Evolutionary conservation across 176 grass and related monocot species (phyloP).

Genomic region (Aechmea fasciata): DNA sequence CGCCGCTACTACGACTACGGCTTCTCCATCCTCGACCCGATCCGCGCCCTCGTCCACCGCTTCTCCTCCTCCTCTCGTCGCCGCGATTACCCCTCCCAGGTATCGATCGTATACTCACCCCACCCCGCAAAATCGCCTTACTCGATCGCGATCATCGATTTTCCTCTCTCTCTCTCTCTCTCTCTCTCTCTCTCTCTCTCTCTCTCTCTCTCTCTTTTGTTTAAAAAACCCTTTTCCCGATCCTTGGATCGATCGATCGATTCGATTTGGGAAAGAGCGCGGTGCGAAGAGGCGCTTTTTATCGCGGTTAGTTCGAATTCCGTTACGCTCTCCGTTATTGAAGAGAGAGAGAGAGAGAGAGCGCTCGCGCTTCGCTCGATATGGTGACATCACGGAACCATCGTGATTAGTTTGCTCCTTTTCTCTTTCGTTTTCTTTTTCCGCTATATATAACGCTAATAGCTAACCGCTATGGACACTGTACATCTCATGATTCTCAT

Average conservation of each 20-base stretch:
- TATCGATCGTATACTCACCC: background rate
- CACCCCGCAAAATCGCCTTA: too few species aligned
- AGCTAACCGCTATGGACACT: too few species aligned
- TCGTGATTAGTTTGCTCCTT: slow-evolving; percentile 9
- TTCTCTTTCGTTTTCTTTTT: background rate
- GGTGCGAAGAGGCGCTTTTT: too few species aligned
- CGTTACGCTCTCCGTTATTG: background rate
- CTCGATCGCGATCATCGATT: too few species aligned
- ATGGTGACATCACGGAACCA: slow-evolving; percentile 9
- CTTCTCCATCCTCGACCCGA: slow-evolving; percentile 63
- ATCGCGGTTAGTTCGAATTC: too few species aligned
- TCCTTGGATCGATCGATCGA: too few species aligned
- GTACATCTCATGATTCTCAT: too few species aligned
- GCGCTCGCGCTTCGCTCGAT: background rate
- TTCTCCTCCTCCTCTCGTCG: slow-evolving; percentile 12
- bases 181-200: too few species aligned
- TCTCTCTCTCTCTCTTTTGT: background rate
- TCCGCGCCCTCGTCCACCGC: slow-evolving; percentile 39
- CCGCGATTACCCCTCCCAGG: slow-evolving; percentile 9
- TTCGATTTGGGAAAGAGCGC: too few species aligned
- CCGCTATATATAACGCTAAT: too few species aligned
- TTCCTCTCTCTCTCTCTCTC: too few species aligned
- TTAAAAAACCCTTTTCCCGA: background rate
- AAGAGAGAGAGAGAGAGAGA: too few species aligned
- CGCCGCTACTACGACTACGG: slow-evolving; percentile 18